Base-by-base conservation (phyloP, 2,329 filamentous ascomycete species). In the Aspergillus brasiliensis region DNA sequence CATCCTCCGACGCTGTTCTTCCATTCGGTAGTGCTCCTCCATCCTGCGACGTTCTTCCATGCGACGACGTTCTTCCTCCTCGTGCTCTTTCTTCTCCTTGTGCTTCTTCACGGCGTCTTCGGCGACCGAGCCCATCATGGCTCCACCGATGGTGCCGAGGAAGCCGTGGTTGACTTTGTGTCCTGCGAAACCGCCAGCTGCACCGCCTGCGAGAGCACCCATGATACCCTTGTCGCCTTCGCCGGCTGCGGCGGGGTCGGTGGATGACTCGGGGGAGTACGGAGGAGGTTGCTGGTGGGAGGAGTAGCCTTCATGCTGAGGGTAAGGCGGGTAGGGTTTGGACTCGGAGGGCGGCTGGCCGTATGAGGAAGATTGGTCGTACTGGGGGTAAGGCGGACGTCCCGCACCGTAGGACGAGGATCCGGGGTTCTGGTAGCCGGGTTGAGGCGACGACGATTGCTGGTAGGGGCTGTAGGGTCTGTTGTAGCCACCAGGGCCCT, bases 101-200 rank as follows among this genome's bases (percentile, higher is more conserved):
- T 78, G 70, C 65, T 79, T 77, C 69, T 79, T 79, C 56, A 75
- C 63, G 11, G 75, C 74, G 58, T 81, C 79, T 65, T 81, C 78
- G 8, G 77, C 73, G 51, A 80, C 68, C 51, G 75, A 77, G 34
- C 79, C 79, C 2, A 75, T 71, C 56, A 81, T 76, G 25, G 79
- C 79, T 17, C 79, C 79, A 55, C 77, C 79, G 48, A 81, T 70
- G 4, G 78, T 74, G 55, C 79, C 79, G 17, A 81, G 71, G 63
- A 81, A 69, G 23, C 79, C 79, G 68, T 81, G 79, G 59, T 77
- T 72, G 57, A 74, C 77, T 63, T 81, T 75, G 68, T 78, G 75
- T 47, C 79, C 79, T 23, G 72, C 75, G 57, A 73, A 80, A 15
- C 74, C 79, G 46, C 79, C 79, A 11, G 75, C 72, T 5, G 77